Evolutionary conservation across 2,329 filamentous ascomycete genomes (phyloP).

Genomic region (Teratosphaeria zuluensis): DNA sequence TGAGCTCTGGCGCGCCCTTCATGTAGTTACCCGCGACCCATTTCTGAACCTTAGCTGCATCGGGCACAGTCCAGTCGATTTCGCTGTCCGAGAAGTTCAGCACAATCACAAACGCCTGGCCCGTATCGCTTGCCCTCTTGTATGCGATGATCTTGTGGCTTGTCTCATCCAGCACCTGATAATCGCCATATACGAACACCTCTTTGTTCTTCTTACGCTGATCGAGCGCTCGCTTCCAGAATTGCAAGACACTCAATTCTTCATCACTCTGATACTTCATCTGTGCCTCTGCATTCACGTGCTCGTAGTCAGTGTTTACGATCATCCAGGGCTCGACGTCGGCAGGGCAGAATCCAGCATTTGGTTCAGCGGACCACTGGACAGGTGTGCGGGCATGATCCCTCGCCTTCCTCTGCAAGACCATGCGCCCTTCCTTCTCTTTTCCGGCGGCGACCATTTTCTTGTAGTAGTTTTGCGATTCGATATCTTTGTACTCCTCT

Average conservation of each 20-base stretch:
- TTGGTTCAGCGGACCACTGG: constrained; percentile 47
- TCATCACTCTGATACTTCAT: constrained; percentile 27
- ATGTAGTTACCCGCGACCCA: constrained; percentile 28
- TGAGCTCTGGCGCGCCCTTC: constrained; percentile 17
- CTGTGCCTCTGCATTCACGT: constrained; percentile 51
- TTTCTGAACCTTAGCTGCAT: constrained; percentile 21
- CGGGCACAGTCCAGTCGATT: constrained; percentile 26
- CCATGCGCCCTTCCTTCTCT: constrained; percentile 36
- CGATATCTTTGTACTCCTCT: constrained; percentile 56
- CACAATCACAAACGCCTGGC: constrained; percentile 23
- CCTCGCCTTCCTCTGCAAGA: constrained; percentile 50
- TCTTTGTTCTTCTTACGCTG: constrained; percentile 49
- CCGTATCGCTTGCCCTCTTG: constrained; percentile 12
- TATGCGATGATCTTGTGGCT: constrained; percentile 48
- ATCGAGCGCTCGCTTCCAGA: constrained; percentile 49
- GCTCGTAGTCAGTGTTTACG: constrained; percentile 44
- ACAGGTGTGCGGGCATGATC: constrained; percentile 59
- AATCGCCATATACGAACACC: constrained; percentile 53
- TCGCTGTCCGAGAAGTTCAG: constrained; percentile 27
- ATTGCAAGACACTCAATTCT: constrained; percentile 44
- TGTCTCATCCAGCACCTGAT: constrained; percentile 42
- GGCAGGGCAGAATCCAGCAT: constrained; percentile 49
- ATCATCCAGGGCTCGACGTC: constrained; percentile 50
- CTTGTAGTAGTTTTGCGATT: constrained; percentile 35
- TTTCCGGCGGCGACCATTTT: constrained; percentile 17